These are phyloP conservation scores for Saxophila tyrrhenica DNA, from an alignment of 495 filamentous ascomycete species.

Conservation along the genomic window DNA sequence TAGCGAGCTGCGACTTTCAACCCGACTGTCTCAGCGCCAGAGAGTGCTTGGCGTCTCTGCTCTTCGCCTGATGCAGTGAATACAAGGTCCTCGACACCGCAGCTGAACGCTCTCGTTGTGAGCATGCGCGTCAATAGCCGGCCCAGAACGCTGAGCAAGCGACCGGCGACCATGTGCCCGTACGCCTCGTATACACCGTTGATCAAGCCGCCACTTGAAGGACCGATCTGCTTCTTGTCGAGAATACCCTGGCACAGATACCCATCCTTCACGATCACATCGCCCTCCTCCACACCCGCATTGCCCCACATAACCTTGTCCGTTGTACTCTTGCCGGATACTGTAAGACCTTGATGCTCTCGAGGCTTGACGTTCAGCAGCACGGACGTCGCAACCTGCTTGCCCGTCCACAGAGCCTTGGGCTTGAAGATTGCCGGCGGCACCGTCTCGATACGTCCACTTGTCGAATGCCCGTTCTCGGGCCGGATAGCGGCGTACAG, in stretches of 20 bases:
- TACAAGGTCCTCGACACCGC: slow-evolving; percentile 91
- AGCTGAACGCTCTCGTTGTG: slow-evolving; percentile 88
- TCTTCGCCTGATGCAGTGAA: slow-evolving; percentile 73
- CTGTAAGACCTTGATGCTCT: slow-evolving; percentile 62
- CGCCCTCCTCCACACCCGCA: slow-evolving; percentile 38
- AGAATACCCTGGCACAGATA: slow-evolving; percentile 84
- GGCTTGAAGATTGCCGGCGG: slow-evolving; percentile 77
- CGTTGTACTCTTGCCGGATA: slow-evolving; percentile 67
- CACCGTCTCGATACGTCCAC: slow-evolving; percentile 60
- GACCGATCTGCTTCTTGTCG: slow-evolving; percentile 91
- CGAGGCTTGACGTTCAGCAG: slow-evolving; percentile 78
- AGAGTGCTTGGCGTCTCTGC: slow-evolving; percentile 55
- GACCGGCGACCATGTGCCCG: slow-evolving; percentile 73
- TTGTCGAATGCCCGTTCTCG: slow-evolving; percentile 70
- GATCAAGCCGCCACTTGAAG: slow-evolving; percentile 73
- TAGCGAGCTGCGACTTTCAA: slow-evolving; percentile 78
- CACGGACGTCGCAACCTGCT: slow-evolving; percentile 89
- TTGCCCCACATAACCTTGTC: slow-evolving; percentile 61
- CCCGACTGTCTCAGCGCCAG: slow-evolving; percentile 60
- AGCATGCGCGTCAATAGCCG: slow-evolving; percentile 80
- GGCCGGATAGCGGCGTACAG: slow-evolving; percentile 81
- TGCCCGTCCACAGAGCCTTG: slow-evolving; percentile 82
- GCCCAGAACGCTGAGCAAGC: slow-evolving; percentile 76
- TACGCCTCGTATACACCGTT: slow-evolving; percentile 91
- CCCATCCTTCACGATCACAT: slow-evolving; percentile 77